Percentiles rank a stretch among this genome's conserved stretches.
These are phyloP conservation scores for Astrothelium macrocarpum DNA, from an alignment of 495 filamentous ascomycete genomes.

Conservation along the genomic window DNA sequence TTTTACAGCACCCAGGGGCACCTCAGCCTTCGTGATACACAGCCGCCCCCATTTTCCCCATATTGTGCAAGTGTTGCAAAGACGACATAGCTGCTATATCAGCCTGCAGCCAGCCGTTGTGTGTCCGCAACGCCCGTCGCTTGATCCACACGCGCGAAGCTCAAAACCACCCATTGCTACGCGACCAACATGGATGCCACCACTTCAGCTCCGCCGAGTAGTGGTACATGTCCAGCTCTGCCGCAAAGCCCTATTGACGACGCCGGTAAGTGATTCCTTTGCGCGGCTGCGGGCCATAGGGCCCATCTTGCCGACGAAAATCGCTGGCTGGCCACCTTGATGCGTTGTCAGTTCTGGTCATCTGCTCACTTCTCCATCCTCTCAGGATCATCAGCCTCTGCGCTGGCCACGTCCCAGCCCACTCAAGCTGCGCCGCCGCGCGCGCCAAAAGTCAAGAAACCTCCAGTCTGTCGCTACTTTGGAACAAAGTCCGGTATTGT, in stretches of 20 bases:
- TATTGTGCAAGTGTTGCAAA: slow-evolving; percentile 1
- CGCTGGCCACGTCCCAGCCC: slow-evolving; percentile 4
- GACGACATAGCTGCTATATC: background rate
- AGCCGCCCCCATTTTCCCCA: slow-evolving; percentile 1
- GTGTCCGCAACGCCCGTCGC: background rate
- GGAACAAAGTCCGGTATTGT: slow-evolving; percentile 23
- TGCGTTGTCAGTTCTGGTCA: slow-evolving; percentile 8
- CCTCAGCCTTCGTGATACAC: slow-evolving; percentile 2
- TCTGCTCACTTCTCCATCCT: slow-evolving; percentile 10
- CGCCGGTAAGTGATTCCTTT: background rate
- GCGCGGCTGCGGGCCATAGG: background rate
- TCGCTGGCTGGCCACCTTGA: background rate
- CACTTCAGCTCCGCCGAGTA: background rate
- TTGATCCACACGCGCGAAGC: background rate
- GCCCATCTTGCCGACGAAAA: background rate
- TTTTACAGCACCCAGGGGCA: slow-evolving; percentile 1
- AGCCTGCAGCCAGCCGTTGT: background rate
- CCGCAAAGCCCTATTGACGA: background rate
- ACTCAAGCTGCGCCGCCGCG: background rate
- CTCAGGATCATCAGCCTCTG: slow-evolving; percentile 9
- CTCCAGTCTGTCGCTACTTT: slow-evolving; percentile 26
- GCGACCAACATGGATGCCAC: background rate
- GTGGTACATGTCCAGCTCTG: background rate
- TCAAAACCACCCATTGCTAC: background rate
- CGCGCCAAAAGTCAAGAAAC: slow-evolving; percentile 12